phyloP scores from a whole-genome alignment of 306 rosid species.

The Hippophae tibetana region DNA sequence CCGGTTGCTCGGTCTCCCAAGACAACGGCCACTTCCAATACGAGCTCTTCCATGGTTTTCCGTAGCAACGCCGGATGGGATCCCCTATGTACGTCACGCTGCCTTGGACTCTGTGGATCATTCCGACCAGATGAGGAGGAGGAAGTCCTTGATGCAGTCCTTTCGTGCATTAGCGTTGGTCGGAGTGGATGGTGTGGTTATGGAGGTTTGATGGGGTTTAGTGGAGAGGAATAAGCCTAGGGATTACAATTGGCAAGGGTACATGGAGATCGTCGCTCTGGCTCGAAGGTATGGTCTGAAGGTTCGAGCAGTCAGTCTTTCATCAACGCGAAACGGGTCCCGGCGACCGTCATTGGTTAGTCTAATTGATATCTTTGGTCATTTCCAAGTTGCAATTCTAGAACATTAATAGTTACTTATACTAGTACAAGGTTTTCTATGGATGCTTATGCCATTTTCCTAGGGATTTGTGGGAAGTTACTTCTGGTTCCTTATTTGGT shows the following conservation, averaged over 20 bases:
- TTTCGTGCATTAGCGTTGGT: slow-evolving; percentile 51
- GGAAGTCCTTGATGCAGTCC: slow-evolving; percentile 38
- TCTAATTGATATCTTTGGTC: not conserved
- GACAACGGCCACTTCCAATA: slow-evolving; percentile 50
- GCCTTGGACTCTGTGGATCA: slow-evolving; percentile 40
- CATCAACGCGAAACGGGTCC: slow-evolving; percentile 52
- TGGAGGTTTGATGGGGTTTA: slow-evolving; percentile 92
- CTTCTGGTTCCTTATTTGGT: too few species aligned
- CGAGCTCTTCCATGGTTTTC: slow-evolving; percentile 56
- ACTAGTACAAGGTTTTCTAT: too few species aligned
- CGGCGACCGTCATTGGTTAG: slow-evolving; percentile 61
- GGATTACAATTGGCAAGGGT: slow-evolving; percentile 73
- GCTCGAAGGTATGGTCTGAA: slow-evolving; percentile 57
- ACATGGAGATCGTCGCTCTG: slow-evolving; percentile 45
- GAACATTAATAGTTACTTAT: not conserved
- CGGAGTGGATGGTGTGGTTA: slow-evolving; percentile 79
- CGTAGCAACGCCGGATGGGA: slow-evolving; percentile 46
- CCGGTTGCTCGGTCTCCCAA: slow-evolving; percentile 54
- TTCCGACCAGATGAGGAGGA: slow-evolving; percentile 31
- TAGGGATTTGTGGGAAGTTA: too few species aligned
- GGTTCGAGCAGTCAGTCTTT: slow-evolving; percentile 72
- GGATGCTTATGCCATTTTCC: too few species aligned
- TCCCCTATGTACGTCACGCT: slow-evolving; percentile 66
- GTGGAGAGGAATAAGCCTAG: slow-evolving; percentile 69
- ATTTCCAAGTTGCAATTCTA: not conserved